Evolutionary conservation across 169 alveolate genomes (phyloP).

Genomic region (Eimeria sp.): DNA sequence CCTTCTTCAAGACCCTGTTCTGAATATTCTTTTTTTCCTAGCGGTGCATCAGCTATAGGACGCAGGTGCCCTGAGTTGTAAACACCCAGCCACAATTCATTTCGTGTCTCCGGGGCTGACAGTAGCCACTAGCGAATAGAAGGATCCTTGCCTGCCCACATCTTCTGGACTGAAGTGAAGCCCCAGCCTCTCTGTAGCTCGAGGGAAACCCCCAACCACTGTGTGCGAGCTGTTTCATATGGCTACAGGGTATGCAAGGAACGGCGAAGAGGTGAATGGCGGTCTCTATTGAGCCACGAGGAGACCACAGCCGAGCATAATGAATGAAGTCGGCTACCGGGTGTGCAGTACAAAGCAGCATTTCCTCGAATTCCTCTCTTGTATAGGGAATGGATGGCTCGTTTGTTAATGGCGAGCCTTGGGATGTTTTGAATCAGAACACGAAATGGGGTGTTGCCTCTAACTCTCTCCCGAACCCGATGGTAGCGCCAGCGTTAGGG

Average conservation of each 20-base stretch:
- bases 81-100: background rate
- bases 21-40: background rate
- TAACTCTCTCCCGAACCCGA: conserved; percentile 1
- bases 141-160: background rate
- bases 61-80: background rate
- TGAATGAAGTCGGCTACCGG: background rate
- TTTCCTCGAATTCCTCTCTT: background rate
- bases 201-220: background rate
- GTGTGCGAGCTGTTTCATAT: background rate
- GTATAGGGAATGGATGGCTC: conserved; percentile 37
- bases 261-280: background rate
- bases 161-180: background rate
- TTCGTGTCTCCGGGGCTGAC: conserved; percentile 18
- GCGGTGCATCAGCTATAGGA: background rate
- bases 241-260: background rate
- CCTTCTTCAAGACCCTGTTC: background rate
- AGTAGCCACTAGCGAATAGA: background rate
- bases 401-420: conserved; percentile 19
- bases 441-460: conserved; percentile 19
- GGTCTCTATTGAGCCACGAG: background rate
- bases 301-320: conserved; percentile 5
- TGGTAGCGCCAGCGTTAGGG: background rate
- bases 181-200: background rate
- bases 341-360: background rate
- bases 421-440: background rate